Evolutionary conservation across 352 stramenopile species (phyloP).

Genomic region (Saprolegnia parasitica): DNA sequence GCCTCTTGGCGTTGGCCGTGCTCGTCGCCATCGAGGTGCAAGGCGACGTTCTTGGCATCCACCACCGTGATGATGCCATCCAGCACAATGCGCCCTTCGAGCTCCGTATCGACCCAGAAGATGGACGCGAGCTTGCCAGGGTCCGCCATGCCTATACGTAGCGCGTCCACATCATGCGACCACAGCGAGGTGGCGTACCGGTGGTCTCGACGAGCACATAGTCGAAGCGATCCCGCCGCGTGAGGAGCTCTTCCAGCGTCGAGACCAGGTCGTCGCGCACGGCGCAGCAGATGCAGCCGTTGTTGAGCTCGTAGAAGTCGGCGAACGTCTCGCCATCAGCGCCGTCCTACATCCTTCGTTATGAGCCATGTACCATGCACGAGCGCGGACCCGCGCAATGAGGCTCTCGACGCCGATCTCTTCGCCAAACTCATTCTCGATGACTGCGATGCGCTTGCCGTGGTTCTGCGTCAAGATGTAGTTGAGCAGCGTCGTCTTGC

Average conservation of each 20-base stretch:
- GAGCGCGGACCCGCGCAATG: constrained; percentile 44
- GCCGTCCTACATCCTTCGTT: constrained; percentile 39
- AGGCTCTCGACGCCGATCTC: constrained; percentile 93
- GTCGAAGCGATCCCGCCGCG: constrained; percentile 76
- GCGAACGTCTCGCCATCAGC: constrained; percentile 58
- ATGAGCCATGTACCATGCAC: too few species aligned
- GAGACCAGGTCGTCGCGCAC: constrained; percentile 89
- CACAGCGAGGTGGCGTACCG: constrained; percentile 31
- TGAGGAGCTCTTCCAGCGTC: constrained; percentile 80
- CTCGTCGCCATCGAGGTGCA: constrained; percentile 56
- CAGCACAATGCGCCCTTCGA: constrained; percentile 83
- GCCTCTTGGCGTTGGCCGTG: constrained; percentile 74
- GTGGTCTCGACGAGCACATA: constrained; percentile 95
- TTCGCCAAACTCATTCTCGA: constrained; percentile 99
- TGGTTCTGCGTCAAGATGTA: constrained; percentile 92
- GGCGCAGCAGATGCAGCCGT: constrained; percentile 98
- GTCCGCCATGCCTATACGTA: constrained; percentile 70
- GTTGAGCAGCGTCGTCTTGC: constrained; percentile 98
- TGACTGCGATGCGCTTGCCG: constrained; percentile 94
- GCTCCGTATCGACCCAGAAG: constrained; percentile 94
- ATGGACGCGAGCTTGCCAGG: constrained; percentile 92
- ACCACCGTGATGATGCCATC: constrained; percentile 97
- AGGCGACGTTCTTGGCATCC: constrained; percentile 90
- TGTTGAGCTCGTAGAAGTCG: constrained; percentile 94
- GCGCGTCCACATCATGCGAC: not conserved